These are phyloP conservation scores for Hymenoscyphus fructigenus DNA, from an alignment of 2,329 filamentous ascomycete species.

Conservation along the genomic window DNA sequence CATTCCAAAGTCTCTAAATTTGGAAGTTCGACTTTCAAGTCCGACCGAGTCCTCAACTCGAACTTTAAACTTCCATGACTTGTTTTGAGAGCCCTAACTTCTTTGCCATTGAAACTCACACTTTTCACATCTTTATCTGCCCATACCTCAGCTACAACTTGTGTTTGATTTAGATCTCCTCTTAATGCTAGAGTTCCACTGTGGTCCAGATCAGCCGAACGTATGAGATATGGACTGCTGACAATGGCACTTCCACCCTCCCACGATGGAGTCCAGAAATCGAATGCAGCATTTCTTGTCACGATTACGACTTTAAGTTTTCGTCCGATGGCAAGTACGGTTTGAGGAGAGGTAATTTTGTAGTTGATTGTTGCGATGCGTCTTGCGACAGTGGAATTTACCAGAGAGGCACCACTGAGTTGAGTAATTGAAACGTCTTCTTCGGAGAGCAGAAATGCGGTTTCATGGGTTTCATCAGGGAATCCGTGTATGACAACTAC, in stretches of 20 bases:
- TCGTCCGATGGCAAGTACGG: neutral
- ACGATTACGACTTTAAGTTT: constrained; percentile 5
- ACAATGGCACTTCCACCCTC: constrained; percentile 39
- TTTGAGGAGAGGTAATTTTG: neutral
- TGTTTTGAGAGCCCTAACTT: constrained; percentile 45
- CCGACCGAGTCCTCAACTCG: constrained; percentile 40
- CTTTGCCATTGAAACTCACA: constrained; percentile 37
- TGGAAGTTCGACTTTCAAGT: constrained; percentile 49
- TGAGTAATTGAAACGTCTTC: neutral
- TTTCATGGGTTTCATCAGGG: constrained; percentile 58
- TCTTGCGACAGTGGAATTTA: constrained; percentile 47
- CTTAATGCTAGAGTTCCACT: neutral
- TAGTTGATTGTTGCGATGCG: constrained; percentile 9
- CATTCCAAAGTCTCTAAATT: constrained; percentile 47
- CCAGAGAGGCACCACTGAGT: constrained; percentile 2
- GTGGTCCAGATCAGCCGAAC: neutral
- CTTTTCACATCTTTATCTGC: constrained; percentile 34
- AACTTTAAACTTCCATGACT: constrained; percentile 53
- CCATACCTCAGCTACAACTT: constrained; percentile 62
- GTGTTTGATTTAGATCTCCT: constrained; percentile 5
- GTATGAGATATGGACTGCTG: constrained; percentile 4
- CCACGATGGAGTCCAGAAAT: constrained; percentile 5
- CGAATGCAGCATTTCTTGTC: constrained; percentile 1
- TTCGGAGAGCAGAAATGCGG: constrained; percentile 33
- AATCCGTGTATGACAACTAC: constrained; percentile 63